Evolutionary conservation across 805 yeast species (phyloP), one percentile per base, ranked within the genome.

Genomic region (Komagataella kurtzmanii): DNA sequence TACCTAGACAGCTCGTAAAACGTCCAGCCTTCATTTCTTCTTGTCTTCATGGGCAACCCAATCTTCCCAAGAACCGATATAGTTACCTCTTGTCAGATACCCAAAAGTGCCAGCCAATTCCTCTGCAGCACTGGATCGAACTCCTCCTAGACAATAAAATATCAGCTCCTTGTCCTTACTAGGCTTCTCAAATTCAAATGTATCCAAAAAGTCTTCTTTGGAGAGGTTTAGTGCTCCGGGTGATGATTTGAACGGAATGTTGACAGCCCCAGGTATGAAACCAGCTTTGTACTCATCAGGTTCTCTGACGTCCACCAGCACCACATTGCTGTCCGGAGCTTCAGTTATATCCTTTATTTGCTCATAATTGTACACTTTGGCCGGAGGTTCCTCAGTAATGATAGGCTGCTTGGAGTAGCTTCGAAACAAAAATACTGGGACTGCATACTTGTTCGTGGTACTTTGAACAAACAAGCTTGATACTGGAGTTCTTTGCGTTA

Each of bases 111-210:
- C 78, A 12, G 98, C 98, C 62, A 91, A 74, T 62, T 88, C 95
- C 64, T 88, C 96, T 46, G 97, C 90, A 55, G 88, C 88, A 47
- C 88, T 76, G 21, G 95, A 84, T 72, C 99, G 81, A 48, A 89
- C 85, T 52, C 99, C 99, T 7, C 86, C 96, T 49, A 85, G 79
- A 68, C 99, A 91, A 70, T 90, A 90, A 68, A 91, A 90, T 46
- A 91, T 77, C 62, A 91, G 72, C 57, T 87, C 86, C 62, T 85
- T 79, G 50, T 80, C 81, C 49, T 71, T 66, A 6, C 69, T 58
- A 2, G 99, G 99, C 70, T 91, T 91, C 12, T 73, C 74, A 61
- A 89, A 82, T 12, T 95, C 91, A 69, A 90, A 88, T 48, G 79
- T 73, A 44, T 85, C 86, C 59, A 80, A 76, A 61, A 93, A 91